Base-by-base conservation (phyloP, 164 flowering plant species). In the Tinospora cordifolia region DNA sequence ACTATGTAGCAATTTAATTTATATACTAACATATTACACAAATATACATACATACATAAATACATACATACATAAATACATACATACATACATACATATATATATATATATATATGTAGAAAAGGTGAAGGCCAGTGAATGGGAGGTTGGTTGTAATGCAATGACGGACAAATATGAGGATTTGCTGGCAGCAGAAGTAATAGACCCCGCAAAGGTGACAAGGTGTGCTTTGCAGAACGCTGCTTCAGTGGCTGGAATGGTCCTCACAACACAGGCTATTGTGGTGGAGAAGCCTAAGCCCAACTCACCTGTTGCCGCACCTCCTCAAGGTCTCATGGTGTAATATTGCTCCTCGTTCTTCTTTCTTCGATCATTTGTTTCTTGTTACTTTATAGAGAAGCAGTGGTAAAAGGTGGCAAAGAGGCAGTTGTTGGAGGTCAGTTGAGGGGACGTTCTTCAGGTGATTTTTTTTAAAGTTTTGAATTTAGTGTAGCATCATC, bases 171-270 rank as follows among this genome's bases (percentile, higher is more conserved):
- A 68, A 58, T 95, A 87, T 39, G 97, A 92, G 82, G 86, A 95
- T 78, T 76, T 95, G 65, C 79, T 95, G 17, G 87, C 83, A 54
- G 82, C 97, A 15, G 99, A 98, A 12, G 92, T 95, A 0, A 95
- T 95, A n/a, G 99, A 95, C 79, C 99, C 99, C 1, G 96, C 98
- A 11, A 95, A 92, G 86, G 98, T 92, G 70, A 79, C 93, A 6
- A 87, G 99, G 78, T 95, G 99, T 69, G 99, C 90, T 0, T 68
- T 95, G 78, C 98, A 95, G 75, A 95, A 95, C 77, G 87, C 99
- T 25, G 93, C 96, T 0, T 92, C 99, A 1, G 97, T 95, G 58
- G 98, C 99, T 2, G 99, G 99, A 60, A 95, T 95, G 99, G 98
- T 95, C 62, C 75, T 95, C 60, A 95, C 99, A n/a, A 95, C 99